These are phyloP conservation scores for Penicillium sp. DNA, from an alignment of 2,329 filamentous ascomycete species.

Conservation along the genomic window DNA sequence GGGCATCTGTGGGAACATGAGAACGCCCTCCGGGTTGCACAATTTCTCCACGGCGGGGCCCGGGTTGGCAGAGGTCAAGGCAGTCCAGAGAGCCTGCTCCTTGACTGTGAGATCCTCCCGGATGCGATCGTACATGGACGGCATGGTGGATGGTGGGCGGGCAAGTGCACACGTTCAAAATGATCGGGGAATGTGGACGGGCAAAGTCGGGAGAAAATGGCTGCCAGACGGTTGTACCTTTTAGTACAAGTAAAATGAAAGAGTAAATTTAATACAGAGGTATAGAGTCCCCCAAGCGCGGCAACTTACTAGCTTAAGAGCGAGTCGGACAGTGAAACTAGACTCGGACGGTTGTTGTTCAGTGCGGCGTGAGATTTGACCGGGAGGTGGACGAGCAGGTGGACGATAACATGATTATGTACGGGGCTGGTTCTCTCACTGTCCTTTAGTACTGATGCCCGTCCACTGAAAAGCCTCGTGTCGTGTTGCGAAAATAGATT, in stretches of 20 bases:
- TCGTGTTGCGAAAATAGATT: slow-evolving; percentile 1
- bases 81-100: slow-evolving; percentile 34
- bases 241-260: too few relatives aligned
- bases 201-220: not conserved
- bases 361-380: too few relatives aligned
- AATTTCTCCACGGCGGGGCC: slow-evolving; percentile 30
- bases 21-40: slow-evolving; percentile 25
- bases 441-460: not conserved
- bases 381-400: too few relatives aligned
- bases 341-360: too few relatives aligned
- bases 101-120: slow-evolving; percentile 30
- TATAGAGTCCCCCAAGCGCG: too few relatives aligned
- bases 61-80: slow-evolving; percentile 33
- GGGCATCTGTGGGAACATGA: slow-evolving; percentile 29
- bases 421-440: too few relatives aligned
- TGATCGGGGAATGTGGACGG: not conserved
- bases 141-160: slow-evolving; percentile 20
- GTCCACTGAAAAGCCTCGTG: not conserved
- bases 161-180: not conserved
- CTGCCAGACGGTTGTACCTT: not conserved
- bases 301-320: too few relatives aligned
- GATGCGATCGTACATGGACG: slow-evolving; percentile 34
- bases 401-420: too few relatives aligned
- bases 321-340: too few relatives aligned
- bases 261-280: too few relatives aligned